Conservation (phyloP, 257 asterid genomes). For the Schizonepeta tenuifolia region DNA sequence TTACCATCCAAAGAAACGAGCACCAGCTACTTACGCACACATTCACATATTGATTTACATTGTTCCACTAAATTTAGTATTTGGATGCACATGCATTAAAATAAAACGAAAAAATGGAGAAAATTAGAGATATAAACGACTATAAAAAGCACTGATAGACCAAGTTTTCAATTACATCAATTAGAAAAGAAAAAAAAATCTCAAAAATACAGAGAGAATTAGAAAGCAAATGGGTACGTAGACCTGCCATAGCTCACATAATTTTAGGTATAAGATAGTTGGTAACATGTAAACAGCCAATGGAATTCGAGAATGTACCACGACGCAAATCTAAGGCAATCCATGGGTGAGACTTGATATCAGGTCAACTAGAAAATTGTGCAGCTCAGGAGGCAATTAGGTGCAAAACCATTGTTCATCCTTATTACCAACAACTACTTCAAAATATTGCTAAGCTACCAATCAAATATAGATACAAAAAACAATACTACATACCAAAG, state of each 20-base stretch:
- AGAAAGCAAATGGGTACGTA: conserved; percentile 1
- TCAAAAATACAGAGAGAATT: not conserved
- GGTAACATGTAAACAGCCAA: not conserved
- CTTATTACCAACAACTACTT: not conserved
- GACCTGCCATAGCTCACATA: conserved; percentile 2
- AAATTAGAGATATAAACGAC: not conserved
- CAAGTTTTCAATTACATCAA: no score
- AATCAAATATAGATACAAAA: not conserved
- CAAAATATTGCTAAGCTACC: not conserved
- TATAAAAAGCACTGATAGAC: not conserved
- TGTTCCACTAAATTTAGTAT: not conserved
- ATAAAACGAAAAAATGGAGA: not conserved
- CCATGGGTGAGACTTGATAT: not conserved
- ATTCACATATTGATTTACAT: not conserved
- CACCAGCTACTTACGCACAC: not conserved
- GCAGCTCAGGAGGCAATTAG: conserved; percentile 10
- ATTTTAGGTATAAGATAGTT: not conserved
- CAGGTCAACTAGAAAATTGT: not conserved
- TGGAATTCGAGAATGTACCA: not conserved
- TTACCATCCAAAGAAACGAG: not conserved
- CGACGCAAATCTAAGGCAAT: not conserved
- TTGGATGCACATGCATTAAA: not conserved
- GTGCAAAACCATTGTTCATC: not conserved
- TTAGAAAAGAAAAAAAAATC: not conserved
- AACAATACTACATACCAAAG: not conserved